Conservation (phyloP, 129 eudicot genomes). For the Sambucus nigra region DNA sequence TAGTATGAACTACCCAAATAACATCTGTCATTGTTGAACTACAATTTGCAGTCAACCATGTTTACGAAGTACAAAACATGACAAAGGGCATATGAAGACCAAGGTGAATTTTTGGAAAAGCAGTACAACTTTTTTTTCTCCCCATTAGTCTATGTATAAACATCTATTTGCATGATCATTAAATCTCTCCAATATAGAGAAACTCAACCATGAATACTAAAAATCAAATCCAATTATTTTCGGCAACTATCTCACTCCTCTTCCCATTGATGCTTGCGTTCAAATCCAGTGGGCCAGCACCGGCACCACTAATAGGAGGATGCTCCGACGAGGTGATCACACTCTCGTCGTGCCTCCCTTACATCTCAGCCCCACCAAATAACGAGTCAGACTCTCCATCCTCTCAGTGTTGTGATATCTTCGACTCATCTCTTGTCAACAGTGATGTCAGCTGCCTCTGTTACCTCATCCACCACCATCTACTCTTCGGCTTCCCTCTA, state of each 20-base stretch:
- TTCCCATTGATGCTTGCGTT: constrained; percentile 5
- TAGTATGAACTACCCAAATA: too few species aligned
- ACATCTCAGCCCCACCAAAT: constrained; percentile 33
- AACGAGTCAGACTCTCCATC: constrained; percentile 27
- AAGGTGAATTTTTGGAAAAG: too few species aligned
- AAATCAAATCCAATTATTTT: too few species aligned
- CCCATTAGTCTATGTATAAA: too few species aligned
- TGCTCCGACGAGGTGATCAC: constrained; percentile 30
- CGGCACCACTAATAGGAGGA: constrained; percentile 1
- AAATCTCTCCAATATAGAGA: too few species aligned
- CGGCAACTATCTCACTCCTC: constrained; percentile 7
- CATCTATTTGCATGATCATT: too few species aligned
- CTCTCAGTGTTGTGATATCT: constrained; percentile 27
- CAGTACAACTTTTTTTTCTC: too few species aligned
- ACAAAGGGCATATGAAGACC: too few species aligned
- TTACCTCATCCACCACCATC: constrained; percentile 22
- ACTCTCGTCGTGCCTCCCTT: constrained; percentile 40
- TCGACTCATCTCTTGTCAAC: constrained; percentile 10
- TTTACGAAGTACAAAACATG: too few species aligned
- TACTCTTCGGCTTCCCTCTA: constrained; percentile 39
- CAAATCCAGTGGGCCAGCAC: background rate
- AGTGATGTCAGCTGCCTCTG: constrained; percentile 37
- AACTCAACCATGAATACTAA: too few species aligned
- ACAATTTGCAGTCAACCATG: too few species aligned
- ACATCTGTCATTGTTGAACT: too few species aligned